These are phyloP conservation scores for Hyphopichia pseudoburtonii DNA, from an alignment of 1,139 yeast genomes.

Conservation along the genomic window DNA sequence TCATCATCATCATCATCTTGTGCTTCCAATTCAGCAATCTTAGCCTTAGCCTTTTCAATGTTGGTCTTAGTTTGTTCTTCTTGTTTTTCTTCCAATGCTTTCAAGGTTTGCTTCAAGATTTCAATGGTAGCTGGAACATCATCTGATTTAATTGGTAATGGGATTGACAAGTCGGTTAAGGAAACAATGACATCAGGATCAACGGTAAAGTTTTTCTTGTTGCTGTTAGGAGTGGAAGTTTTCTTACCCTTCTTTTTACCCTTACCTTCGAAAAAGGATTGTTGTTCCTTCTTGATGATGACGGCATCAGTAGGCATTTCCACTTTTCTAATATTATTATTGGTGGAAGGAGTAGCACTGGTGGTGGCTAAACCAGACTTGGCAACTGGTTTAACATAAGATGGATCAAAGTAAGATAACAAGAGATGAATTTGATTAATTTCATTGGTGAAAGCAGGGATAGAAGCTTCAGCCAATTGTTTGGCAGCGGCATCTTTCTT, in stretches of 20 bases:
- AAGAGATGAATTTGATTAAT: slow-evolving; percentile 71
- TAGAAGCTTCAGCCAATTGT: slow-evolving; percentile 64
- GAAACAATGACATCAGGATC: slow-evolving; percentile 81
- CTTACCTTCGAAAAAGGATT: slow-evolving; percentile 56
- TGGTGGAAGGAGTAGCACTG: slow-evolving; percentile 16
- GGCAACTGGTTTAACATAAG: slow-evolving; percentile 62
- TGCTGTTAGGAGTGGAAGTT: slow-evolving; percentile 34
- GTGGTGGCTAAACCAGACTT: slow-evolving; percentile 27
- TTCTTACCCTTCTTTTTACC: slow-evolving; percentile 43
- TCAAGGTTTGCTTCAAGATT: slow-evolving; percentile 72
- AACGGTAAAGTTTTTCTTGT: slow-evolving; percentile 56
- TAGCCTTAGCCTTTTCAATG: slow-evolving; percentile 72
- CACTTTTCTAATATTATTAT: slow-evolving; percentile 45
- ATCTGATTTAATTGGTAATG: slow-evolving; percentile 77
- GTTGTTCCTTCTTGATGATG: slow-evolving; percentile 65
- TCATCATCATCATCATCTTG: slow-evolving; percentile 33
- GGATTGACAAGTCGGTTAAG: slow-evolving; percentile 72
- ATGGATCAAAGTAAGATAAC: slow-evolving; percentile 74
- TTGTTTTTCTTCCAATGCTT: slow-evolving; percentile 69
- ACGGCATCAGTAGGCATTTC: slow-evolving; percentile 66
- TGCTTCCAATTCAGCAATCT: slow-evolving; percentile 63
- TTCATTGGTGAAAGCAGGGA: slow-evolving; percentile 83
- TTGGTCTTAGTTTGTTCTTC: slow-evolving; percentile 79
- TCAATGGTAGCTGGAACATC: slow-evolving; percentile 69
- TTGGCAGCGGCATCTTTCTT: slow-evolving; percentile 66